Conservation (phyloP, 1,139 yeast genomes). For the Citeromyces hawaiiensis region DNA sequence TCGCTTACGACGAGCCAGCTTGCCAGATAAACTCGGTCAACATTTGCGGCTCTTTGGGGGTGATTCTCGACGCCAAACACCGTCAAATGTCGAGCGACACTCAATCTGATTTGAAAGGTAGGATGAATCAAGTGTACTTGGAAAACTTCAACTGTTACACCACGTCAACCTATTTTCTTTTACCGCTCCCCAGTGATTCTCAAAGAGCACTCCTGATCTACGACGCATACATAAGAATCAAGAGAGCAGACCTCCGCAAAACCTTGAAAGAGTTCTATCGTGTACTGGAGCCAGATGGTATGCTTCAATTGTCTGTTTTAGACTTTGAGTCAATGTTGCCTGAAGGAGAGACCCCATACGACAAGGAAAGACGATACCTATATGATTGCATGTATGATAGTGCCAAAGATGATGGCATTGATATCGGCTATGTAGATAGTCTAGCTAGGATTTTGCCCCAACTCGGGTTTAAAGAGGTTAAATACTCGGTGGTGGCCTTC, state of each 20-base stretch:
- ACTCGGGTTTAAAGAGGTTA: constrained; percentile 12
- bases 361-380: constrained; percentile 2
- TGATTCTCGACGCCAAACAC: constrained; percentile 11
- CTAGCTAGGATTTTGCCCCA: constrained; percentile 8
- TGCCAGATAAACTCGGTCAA: constrained; percentile 13
- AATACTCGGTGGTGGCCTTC: constrained; percentile 13
- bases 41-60: constrained; percentile 10
- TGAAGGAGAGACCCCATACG: neutral
- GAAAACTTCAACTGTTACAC: constrained; percentile 15
- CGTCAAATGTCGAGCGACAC: constrained; percentile 10
- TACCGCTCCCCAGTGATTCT: constrained; percentile 12
- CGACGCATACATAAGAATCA: constrained; percentile 10
- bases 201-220: constrained; percentile 13
- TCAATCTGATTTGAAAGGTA: constrained; percentile 6
- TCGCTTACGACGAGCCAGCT: constrained; percentile 13
- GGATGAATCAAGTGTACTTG: constrained; percentile 8
- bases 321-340: constrained; percentile 5
- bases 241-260: constrained; percentile 6
- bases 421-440: constrained; percentile 10
- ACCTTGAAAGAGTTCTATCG: constrained; percentile 14
- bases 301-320: constrained; percentile 11
- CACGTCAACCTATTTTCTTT: constrained; percentile 9
- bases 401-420: constrained; percentile 6
- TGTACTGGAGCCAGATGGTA: constrained; percentile 14
- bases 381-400: constrained; percentile 1